phyloP scores from a whole-genome alignment of 1,284 basidiomycete species.

The Ceraceosorus bombacis region DNA sequence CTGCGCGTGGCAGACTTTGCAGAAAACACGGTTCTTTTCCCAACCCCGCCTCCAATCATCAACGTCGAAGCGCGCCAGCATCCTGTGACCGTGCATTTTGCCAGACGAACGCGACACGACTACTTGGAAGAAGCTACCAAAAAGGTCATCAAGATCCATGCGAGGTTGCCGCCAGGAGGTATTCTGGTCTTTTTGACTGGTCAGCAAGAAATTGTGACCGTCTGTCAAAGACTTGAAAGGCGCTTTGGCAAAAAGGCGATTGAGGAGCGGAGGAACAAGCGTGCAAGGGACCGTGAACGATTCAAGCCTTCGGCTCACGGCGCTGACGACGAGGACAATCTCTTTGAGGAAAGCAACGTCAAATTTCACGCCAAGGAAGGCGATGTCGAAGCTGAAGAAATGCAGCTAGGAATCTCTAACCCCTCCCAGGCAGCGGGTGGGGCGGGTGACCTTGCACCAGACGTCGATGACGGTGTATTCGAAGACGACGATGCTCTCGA shows the following conservation, averaged over 20 bases:
- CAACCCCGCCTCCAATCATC: constrained; percentile 77
- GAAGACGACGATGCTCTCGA: constrained; percentile 50
- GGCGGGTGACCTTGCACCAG: constrained; percentile 51
- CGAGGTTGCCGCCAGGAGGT: constrained; percentile 63
- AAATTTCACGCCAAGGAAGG: constrained; percentile 21
- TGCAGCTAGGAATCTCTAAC: constrained; percentile 59
- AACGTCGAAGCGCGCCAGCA: constrained; percentile 84
- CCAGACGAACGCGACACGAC: constrained; percentile 71
- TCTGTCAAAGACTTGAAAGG: constrained; percentile 66
- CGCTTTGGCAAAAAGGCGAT: constrained; percentile 66
- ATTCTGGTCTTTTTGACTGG: constrained; percentile 69
- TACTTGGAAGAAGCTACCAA: constrained; percentile 84
- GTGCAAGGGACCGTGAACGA: not conserved
- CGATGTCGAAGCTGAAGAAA: constrained; percentile 70
- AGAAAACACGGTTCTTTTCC: constrained; percentile 74
- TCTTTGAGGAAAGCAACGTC: constrained; percentile 17
- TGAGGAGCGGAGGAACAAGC: constrained; percentile 46
- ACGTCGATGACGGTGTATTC: constrained; percentile 52
- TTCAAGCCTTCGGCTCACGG: constrained; percentile 4
- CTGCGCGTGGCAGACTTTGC: constrained; percentile 88
- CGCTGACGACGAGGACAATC: constrained; percentile 21
- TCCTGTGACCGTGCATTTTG: constrained; percentile 92
- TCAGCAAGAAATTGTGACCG: constrained; percentile 65
- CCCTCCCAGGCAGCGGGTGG: constrained; percentile 8
- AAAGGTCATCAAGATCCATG: constrained; percentile 75